Evolutionary conservation across 805 yeast genomes (phyloP).

Genomic region (Komagataella pastoris): DNA sequence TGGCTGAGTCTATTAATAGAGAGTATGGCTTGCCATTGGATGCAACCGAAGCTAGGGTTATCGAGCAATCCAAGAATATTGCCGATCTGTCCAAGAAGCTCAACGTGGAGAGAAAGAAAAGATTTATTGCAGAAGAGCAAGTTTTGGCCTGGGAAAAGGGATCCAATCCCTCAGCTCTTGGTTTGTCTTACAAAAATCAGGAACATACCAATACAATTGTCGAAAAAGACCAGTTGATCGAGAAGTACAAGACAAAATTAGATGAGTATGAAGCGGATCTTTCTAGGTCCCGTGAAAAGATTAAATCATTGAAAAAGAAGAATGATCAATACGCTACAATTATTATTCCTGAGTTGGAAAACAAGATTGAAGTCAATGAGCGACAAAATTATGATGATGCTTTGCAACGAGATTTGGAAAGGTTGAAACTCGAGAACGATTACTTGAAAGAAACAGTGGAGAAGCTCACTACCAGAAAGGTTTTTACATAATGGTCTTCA

Average conservation of each 20-base stretch:
- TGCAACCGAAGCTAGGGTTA: slow-evolving; percentile 11
- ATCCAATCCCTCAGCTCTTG: slow-evolving; percentile 36
- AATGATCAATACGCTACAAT: slow-evolving; percentile 27
- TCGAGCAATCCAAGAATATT: slow-evolving; percentile 28
- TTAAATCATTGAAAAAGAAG: slow-evolving; percentile 24
- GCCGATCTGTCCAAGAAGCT: slow-evolving; percentile 41
- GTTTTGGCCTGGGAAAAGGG: slow-evolving; percentile 42
- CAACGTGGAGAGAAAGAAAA: slow-evolving; percentile 48
- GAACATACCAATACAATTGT: slow-evolving; percentile 33
- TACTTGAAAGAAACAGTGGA: slow-evolving; percentile 21
- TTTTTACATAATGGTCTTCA: background rate
- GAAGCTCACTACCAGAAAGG: background rate
- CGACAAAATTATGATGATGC: slow-evolving; percentile 8
- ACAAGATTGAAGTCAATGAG: slow-evolving; percentile 20
- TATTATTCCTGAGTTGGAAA: slow-evolving; percentile 32
- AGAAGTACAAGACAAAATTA: slow-evolving; percentile 32
- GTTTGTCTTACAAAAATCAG: slow-evolving; percentile 42
- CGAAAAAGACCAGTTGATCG: slow-evolving; percentile 32
- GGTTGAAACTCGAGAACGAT: slow-evolving; percentile 16
- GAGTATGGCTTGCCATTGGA: slow-evolving; percentile 46
- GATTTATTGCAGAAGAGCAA: slow-evolving; percentile 64
- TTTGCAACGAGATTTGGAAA: slow-evolving; percentile 14
- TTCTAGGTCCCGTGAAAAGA: slow-evolving; percentile 21
- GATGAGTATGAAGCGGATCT: slow-evolving; percentile 23
- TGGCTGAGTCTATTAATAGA: slow-evolving; percentile 59